Base-by-base conservation (phyloP, 1,284 basidiomycete genomes). In the Vanrija pseudolonga region DNA sequence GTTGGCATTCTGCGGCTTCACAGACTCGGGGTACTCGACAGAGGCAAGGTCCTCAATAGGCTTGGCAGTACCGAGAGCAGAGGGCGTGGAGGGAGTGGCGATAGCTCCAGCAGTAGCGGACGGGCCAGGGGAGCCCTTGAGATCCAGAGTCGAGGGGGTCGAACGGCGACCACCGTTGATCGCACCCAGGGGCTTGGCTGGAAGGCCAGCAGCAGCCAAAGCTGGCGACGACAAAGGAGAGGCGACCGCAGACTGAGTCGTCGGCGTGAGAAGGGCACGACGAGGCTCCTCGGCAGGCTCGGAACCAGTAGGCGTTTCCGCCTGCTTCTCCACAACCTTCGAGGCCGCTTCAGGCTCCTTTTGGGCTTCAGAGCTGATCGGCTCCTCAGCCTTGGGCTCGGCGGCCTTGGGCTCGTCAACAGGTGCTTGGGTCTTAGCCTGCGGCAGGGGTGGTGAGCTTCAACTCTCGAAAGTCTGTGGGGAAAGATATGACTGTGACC, bases 21-120 rank as follows among this genome's bases (percentile, higher is more conserved):
- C 83, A 44, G 88, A 85, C 55, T 85, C 84, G 4, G 94, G 94
- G 71, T 99, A 99, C 20, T 82, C 77, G 45, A 98, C 82, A 52
- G 83, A 79, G 41, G 80, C 81, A 49, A 98, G 81, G 74, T 95
- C 87, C 56, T 91, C 86, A 63, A 98, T 96, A 56, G 84, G 81
- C 44, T 85, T 83, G 32, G 90, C 90, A 26, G 85, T 84, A 36
- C 84, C 81, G 38, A 89, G 80, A 8, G 87, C 86, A 40, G 86
- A 87, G 17, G 82, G 83, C 9, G 66, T 54, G 3, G 66, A 61
- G 36, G 59, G 57, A 11, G 57, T 47, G 15, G 61, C 56, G 3
- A 64, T 52, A 17, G 52, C 50, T 5, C 51, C 51, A 37, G 61
- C 59, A 18, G 77, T 19, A 72, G 77, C 39, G 79, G 68, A 36